Conservation (phyloP, 2,329 filamentous ascomycete species). For the Colletotrichum salicis region DNA sequence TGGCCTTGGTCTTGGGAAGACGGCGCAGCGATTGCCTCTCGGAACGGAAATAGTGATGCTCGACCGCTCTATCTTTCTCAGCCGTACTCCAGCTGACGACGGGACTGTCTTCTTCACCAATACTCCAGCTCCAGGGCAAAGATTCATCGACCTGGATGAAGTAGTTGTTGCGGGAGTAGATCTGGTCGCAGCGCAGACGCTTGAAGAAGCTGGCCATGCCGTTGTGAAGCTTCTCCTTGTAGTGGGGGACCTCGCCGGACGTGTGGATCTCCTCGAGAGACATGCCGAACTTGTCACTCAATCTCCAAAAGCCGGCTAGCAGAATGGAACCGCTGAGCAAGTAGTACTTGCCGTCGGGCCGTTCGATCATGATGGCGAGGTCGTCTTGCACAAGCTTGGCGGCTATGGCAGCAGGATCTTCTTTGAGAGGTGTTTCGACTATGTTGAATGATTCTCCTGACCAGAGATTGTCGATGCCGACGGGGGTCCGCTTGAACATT, state of each 20-base stretch:
- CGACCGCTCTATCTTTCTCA: conserved; percentile 76
- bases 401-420: conserved; percentile 82
- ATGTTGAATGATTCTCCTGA: conserved; percentile 80
- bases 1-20: conserved; percentile 65
- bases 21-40: conserved; percentile 78
- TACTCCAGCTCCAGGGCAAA: conserved; percentile 80
- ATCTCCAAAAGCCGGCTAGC: conserved; percentile 84
- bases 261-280: conserved; percentile 82
- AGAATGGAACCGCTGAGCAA: conserved; percentile 81
- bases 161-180: conserved; percentile 79
- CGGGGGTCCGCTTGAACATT: conserved; percentile 71
- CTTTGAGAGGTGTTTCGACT: conserved; percentile 68
- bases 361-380: conserved; percentile 84
- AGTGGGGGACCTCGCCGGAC: conserved; percentile 79
- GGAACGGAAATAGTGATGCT: conserved; percentile 80
- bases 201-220: conserved; percentile 87
- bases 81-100: conserved; percentile 79
- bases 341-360: conserved; percentile 81
- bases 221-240: conserved; percentile 75
- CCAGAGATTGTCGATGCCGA: conserved; percentile 76
- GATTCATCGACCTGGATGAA: conserved; percentile 87
- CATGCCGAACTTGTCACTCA: conserved; percentile 86
- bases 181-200: conserved; percentile 73
- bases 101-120: conserved; percentile 76
- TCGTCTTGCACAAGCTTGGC: conserved; percentile 84